Evolutionary conservation across 1,284 basidiomycete genomes (phyloP), one percentile per base, ranked within the genome.

Genomic region (Ceratobasidium sp.): DNA sequence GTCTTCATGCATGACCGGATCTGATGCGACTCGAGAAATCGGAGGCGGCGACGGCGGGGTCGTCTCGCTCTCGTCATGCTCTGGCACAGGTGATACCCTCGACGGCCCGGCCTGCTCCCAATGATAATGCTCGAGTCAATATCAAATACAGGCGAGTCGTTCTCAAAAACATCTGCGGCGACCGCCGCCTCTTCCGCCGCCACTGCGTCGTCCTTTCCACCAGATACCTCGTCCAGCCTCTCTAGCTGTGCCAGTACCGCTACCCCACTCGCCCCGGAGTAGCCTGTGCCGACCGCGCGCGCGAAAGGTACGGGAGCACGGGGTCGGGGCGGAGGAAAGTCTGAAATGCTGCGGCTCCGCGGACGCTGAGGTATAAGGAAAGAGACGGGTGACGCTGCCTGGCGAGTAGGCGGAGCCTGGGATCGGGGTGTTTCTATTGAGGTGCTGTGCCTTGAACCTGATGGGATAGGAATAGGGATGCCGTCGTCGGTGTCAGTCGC

Each of bases 191-290:
- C 85, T 14, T 84, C 84, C 35, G 83, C 84, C 21, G 82, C 81
- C 64, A 86, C 83, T 16, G 84, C 83, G 43, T 86, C 87, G 49
- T 88, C 88, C 18, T 92, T 89, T 73, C 93, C 80, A 74, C 91
- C 88, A 9, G 90, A 90, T 21, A 93, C 92, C 11, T 88, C 89
- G 78, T 94, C 92, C 50, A 94, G 80, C 44, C 91, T 87, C 78
- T 94, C 92, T 77, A 94, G 85, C 77, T 94, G 92, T 77, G 93
- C 92, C 32, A 94, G 84, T 57, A 93, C 89, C 3, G 89, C 90
- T 32, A 94, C 92, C 26, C 90, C 92, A 1, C 91, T 93, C 38
- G 91, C 92, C 54, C 90, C 91, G 43, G 91, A 91, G 78, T 88
- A 61, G 88, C 86, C 78, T 41, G 38, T 91, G 87, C 79, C 91